These are phyloP conservation scores for Helicocarpus griseus DNA, from an alignment of 2,329 filamentous ascomycete genomes.

Conservation along the genomic window DNA sequence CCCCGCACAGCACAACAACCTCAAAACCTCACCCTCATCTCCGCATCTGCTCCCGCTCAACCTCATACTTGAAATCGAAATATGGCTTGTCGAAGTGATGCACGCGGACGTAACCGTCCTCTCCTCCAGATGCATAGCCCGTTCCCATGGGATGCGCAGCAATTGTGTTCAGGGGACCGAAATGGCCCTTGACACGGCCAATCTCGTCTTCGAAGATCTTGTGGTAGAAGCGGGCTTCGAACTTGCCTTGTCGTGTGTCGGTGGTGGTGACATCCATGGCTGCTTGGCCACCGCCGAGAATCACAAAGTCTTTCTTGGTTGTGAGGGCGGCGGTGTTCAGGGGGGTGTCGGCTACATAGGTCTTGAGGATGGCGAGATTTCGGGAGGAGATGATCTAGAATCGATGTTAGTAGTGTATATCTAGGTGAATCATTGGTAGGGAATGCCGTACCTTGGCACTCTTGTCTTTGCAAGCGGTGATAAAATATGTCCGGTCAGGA, in stretches of 20 bases:
- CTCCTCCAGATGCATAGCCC: conserved; percentile 88
- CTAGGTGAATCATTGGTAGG: neutral
- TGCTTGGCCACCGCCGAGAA: conserved; percentile 94
- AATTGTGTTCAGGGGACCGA: conserved; percentile 93
- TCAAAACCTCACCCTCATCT: conserved; percentile 15
- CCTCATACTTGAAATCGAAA: conserved; percentile 98
- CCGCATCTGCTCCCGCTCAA: conserved; percentile 68
- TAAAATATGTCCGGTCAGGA: conserved; percentile 89
- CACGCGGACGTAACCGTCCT: conserved; percentile 96
- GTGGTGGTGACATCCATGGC: conserved; percentile 99
- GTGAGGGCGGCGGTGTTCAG: conserved; percentile 94
- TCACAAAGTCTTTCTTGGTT: conserved; percentile 93
- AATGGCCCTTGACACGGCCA: conserved; percentile 91
- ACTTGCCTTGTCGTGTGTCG: conserved; percentile 89
- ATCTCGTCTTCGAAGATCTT: conserved; percentile 99
- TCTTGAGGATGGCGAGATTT: conserved; percentile 87
- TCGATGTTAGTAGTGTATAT: neutral
- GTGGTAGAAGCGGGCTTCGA: conserved; percentile 99
- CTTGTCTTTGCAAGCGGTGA: conserved; percentile 98
- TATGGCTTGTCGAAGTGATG: conserved; percentile 98
- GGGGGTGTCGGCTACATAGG: conserved; percentile 82
- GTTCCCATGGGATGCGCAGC: conserved; percentile 85
- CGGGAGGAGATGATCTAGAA: conserved; percentile 66
- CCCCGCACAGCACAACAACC: neutral
- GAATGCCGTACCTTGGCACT: conserved; percentile 69